Conservation (phyloP, 2,329 filamentous ascomycete species). For the Tolypocladium endophyticum region DNA sequence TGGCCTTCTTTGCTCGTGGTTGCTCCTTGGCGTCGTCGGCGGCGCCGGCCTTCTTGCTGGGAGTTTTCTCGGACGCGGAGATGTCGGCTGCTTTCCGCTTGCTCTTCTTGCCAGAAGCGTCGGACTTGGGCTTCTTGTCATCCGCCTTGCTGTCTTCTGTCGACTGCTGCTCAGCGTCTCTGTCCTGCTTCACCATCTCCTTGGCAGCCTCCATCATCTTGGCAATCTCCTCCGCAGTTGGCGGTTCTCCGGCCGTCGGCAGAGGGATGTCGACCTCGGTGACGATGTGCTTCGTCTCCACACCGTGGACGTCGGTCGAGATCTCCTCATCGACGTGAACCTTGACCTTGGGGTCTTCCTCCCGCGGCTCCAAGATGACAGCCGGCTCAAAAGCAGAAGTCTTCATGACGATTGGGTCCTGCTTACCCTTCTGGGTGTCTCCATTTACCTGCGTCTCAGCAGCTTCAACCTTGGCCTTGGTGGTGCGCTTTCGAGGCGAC, state of each 20-base stretch:
- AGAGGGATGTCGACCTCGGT: slow-evolving; percentile 67
- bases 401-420: slow-evolving; percentile 29
- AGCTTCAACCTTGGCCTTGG: slow-evolving; percentile 31
- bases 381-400: slow-evolving; percentile 39
- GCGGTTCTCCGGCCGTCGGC: slow-evolving; percentile 48
- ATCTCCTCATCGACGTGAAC: slow-evolving; percentile 60
- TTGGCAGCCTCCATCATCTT: slow-evolving; percentile 80
- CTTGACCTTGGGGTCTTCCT: slow-evolving; percentile 51
- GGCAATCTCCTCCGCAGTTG: slow-evolving; percentile 66
- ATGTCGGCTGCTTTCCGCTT: slow-evolving; percentile 72
- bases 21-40: slow-evolving; percentile 24
- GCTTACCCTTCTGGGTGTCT: slow-evolving; percentile 16
- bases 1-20: slow-evolving; percentile 61
- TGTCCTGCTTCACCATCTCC: slow-evolving; percentile 70
- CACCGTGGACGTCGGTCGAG: slow-evolving; percentile 40
- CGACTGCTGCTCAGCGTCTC: slow-evolving; percentile 30
- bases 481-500: slow-evolving; percentile 44
- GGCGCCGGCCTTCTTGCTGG: slow-evolving; percentile 25
- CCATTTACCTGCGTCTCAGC: slow-evolving; percentile 21
- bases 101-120: slow-evolving; percentile 35
- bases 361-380: slow-evolving; percentile 37
- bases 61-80: slow-evolving; percentile 50
- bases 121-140: slow-evolving; percentile 26
- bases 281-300: slow-evolving; percentile 60
- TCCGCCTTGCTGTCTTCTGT: slow-evolving; percentile 27